These are phyloP conservation scores for Avicennia marina DNA, from an alignment of 257 asterid species.

Conservation along the genomic window DNA sequence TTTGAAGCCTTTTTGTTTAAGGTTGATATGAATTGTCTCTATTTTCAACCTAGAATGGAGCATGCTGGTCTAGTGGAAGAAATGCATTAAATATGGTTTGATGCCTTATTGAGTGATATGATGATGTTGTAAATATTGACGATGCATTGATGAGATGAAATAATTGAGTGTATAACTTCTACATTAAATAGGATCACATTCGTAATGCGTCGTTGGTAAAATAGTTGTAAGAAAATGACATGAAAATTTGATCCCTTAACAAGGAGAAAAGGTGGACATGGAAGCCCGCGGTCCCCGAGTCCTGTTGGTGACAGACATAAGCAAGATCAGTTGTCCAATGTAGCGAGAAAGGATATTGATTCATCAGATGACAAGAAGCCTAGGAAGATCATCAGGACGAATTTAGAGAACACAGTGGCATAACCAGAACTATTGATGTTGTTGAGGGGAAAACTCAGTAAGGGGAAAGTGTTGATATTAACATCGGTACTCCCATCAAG, in stretches of 20 bases:
- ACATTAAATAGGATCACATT: no score
- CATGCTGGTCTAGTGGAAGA: no score
- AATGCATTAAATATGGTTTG: no score
- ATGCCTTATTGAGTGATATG: no score
- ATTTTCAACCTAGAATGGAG: no score
- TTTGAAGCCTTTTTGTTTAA: no score
- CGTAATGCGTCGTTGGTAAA: no score
- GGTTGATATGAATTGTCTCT: no score
- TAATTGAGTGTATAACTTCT: no score
- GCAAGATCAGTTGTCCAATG: constrained; percentile 12
- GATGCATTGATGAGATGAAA: no score
- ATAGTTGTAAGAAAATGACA: no score
- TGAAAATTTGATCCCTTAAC: constrained; percentile 74
- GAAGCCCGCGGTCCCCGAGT: constrained; percentile 47
- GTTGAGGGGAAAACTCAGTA: constrained; percentile 25
- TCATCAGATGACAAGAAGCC: constrained; percentile 6
- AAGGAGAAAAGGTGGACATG: constrained; percentile 33
- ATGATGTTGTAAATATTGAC: no score
- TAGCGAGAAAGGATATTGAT: constrained; percentile 2
- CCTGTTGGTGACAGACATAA: constrained; percentile 37
- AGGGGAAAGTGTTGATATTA: constrained; percentile 8
- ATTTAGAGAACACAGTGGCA: constrained; percentile 18
- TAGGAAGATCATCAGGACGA: constrained; percentile 10
- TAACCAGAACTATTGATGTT: constrained; percentile 30
- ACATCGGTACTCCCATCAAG: background rate